A percentile compares a stretch with the other conserved stretches of the same genome.
phyloP scores from a whole-genome alignment of 2,329 filamentous ascomycete genomes.

The Verticillium dahliae region DNA sequence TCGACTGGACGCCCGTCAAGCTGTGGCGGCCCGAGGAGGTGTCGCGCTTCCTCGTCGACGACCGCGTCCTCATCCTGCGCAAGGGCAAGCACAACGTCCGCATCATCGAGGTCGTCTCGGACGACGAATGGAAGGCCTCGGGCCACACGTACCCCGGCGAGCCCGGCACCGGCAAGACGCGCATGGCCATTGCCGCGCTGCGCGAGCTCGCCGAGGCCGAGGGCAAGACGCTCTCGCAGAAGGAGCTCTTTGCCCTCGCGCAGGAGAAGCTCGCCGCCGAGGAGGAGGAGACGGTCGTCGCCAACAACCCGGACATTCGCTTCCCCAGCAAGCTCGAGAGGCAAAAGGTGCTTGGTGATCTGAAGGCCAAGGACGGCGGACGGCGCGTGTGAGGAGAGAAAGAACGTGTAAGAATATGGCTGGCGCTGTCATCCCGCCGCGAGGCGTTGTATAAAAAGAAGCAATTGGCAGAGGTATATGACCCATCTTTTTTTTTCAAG shows the following conservation, averaged over 20 bases:
- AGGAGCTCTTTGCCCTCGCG: conserved; percentile 21
- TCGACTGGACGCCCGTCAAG: conserved; percentile 58
- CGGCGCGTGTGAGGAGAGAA: neutral
- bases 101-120: conserved; percentile 51
- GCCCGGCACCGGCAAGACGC: conserved; percentile 39
- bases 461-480: too few relatives aligned
- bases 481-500: too few relatives aligned
- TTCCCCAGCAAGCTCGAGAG: conserved; percentile 20
- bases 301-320: conserved; percentile 34
- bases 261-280: conserved; percentile 14
- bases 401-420: neutral
- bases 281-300: conserved; percentile 19
- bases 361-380: conserved; percentile 1
- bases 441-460: neutral
- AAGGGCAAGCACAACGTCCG: conserved; percentile 59
- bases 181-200: conserved; percentile 33
- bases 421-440: neutral
- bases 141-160: conserved; percentile 48
- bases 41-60: conserved; percentile 54
- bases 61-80: conserved; percentile 51
- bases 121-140: conserved; percentile 44
- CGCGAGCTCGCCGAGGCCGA: conserved; percentile 25
- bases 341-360: conserved; percentile 1
- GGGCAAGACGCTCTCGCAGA: conserved; percentile 17
- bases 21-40: conserved; percentile 52